Conservation (phyloP, 2,329 filamentous ascomycete species). For the Alternaria panax region DNA sequence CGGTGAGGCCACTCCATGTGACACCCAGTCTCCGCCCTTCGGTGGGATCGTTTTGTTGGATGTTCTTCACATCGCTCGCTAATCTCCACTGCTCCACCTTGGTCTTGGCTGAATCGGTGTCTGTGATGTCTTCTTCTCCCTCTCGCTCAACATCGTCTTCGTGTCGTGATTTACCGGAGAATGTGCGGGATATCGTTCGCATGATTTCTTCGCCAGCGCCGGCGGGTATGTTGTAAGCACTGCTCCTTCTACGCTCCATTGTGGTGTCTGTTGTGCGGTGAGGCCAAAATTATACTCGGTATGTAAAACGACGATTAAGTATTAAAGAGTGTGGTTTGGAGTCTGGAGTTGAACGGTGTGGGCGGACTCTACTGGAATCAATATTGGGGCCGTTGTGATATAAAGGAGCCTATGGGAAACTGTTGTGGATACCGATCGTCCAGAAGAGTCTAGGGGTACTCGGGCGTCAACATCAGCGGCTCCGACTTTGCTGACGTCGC, state of each 20-base stretch:
- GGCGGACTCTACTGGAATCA: neutral
- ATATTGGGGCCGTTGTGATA: neutral
- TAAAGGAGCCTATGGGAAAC: neutral
- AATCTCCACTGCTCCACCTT: constrained; percentile 34
- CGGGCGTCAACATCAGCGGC: neutral
- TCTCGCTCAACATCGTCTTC: constrained; percentile 13
- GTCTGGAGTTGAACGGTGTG: neutral
- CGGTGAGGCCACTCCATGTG: constrained; percentile 75
- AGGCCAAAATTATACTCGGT: neutral
- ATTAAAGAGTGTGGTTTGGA: neutral
- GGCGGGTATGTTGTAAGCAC: neutral
- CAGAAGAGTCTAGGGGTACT: neutral
- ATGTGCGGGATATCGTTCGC: constrained; percentile 25
- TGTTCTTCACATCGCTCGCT: constrained; percentile 27
- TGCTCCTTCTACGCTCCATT: constrained; percentile 10
- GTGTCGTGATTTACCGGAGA: constrained; percentile 25
- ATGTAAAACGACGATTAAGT: neutral
- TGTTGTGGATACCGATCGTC: constrained; percentile 1
- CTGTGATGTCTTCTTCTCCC: constrained; percentile 3
- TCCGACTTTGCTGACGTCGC: constrained; percentile 5
- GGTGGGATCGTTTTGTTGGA: constrained; percentile 25
- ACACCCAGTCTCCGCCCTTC: constrained; percentile 59
- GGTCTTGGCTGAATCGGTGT: constrained; percentile 22
- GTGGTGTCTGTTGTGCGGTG: neutral
- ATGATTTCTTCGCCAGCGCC: constrained; percentile 25